Evolutionary conservation across 495 filamentous ascomycete species (phyloP).

Genomic region (Astrothelium subdiscretum): DNA sequence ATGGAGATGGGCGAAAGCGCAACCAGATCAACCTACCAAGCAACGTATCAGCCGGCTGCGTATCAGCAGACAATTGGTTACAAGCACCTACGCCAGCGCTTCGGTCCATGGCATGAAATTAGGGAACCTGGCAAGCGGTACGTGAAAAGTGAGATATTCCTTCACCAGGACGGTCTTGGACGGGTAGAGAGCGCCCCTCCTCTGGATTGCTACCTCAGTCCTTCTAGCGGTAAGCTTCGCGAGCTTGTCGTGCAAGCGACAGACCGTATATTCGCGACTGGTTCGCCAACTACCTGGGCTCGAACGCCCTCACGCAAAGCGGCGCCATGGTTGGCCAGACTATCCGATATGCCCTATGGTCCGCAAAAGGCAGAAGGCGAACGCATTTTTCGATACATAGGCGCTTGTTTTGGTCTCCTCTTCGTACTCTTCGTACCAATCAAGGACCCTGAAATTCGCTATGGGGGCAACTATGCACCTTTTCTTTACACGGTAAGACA

Average conservation of each 20-base stretch:
- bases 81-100: not conserved
- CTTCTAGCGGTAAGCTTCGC: not conserved
- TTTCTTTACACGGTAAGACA: constrained; percentile 11
- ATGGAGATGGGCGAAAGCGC: not conserved
- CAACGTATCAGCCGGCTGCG: not conserved
- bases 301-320: not conserved
- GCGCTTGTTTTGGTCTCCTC: constrained; percentile 6
- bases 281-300: not conserved
- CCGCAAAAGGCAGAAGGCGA: not conserved
- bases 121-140: not conserved
- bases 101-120: not conserved
- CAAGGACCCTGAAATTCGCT: constrained; percentile 5
- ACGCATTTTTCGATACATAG: not conserved
- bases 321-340: not conserved
- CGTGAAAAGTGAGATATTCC: not conserved
- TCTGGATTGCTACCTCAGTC: not conserved
- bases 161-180: not conserved
- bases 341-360: not conserved
- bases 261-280: not conserved
- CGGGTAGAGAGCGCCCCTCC: not conserved
- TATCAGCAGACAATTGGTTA: not conserved
- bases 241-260: not conserved
- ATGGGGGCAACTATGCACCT: constrained; percentile 13
- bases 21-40: not conserved
- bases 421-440: not conserved